Conservation (phyloP, 2,329 filamentous ascomycete species). For the Exophiala lecanii-corni region DNA sequence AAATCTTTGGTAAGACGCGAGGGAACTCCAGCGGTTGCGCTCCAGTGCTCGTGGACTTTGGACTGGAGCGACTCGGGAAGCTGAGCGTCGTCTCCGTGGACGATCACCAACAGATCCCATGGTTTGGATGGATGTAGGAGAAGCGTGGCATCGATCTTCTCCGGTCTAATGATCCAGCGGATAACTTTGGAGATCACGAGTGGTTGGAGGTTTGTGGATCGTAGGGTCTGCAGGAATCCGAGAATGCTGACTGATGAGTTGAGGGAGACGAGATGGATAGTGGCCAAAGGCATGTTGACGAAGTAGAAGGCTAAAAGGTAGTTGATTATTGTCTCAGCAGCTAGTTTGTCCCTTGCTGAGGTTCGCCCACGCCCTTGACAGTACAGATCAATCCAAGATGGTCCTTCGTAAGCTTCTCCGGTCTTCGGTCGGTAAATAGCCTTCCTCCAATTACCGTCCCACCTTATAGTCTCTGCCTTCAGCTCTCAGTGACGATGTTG, state of each 20-base stretch:
- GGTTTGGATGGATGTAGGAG: conserved; percentile 26
- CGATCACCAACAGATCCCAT: conserved; percentile 37
- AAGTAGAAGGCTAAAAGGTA: too few species aligned
- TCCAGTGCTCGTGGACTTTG: conserved; percentile 29
- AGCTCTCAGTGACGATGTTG: too few species aligned
- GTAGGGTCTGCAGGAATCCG: conserved; percentile 30
- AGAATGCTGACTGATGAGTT: conserved; percentile 23
- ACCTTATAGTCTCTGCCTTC: too few species aligned
- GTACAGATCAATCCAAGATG: too few species aligned
- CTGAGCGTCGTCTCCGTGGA: conserved; percentile 26
- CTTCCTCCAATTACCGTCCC: too few species aligned
- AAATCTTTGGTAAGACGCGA: conserved; percentile 32
- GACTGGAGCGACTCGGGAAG: conserved; percentile 20
- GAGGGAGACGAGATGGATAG: conserved; percentile 34
- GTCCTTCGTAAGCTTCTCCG: too few species aligned
- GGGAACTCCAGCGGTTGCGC: conserved; percentile 33
- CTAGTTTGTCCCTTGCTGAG: too few species aligned
- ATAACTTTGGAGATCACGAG: conserved; percentile 35
- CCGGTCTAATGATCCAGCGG: conserved; percentile 34
- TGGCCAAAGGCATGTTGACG: conserved; percentile 33
- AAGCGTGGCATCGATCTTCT: conserved; percentile 28
- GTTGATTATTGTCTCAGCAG: too few species aligned
- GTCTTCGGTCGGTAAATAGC: too few species aligned
- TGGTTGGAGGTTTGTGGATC: conserved; percentile 27
- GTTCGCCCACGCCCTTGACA: too few species aligned